Conservation (phyloP, 331 rosid species). For the Malus hybrid region DNA sequence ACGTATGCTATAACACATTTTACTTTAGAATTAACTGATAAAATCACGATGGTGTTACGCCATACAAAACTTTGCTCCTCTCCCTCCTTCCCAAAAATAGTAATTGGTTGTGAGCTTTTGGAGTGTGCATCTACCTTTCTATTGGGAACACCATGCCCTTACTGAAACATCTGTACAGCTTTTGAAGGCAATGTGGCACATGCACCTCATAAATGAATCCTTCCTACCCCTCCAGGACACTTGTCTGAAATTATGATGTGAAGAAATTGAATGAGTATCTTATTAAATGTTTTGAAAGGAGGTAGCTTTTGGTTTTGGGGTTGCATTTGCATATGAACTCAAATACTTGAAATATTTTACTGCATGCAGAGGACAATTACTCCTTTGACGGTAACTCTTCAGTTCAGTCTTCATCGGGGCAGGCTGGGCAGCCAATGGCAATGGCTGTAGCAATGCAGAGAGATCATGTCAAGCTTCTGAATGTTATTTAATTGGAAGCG, state of each 20-base stretch:
- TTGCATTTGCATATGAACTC: slow-evolving; percentile 11
- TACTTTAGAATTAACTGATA: no score
- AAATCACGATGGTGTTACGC: not conserved
- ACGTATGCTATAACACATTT: rapidly evolving
- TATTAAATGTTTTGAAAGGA: slow-evolving; percentile 27
- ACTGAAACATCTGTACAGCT: slow-evolving; percentile 18
- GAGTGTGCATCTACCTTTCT: not conserved
- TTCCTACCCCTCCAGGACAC: slow-evolving; percentile 14
- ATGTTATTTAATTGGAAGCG: not conserved
- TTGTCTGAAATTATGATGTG: slow-evolving; percentile 20
- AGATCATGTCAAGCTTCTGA: slow-evolving; percentile 6
- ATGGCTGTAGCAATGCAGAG: not conserved
- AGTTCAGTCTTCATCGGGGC: not conserved
- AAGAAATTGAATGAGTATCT: slow-evolving; percentile 27
- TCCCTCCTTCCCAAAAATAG: not conserved
- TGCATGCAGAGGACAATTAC: slow-evolving; percentile 20
- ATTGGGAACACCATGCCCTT: no score
- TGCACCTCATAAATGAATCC: slow-evolving; percentile 48
- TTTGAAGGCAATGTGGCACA: slow-evolving; percentile 41
- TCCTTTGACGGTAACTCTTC: slow-evolving; percentile 28
- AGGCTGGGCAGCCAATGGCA: not conserved
- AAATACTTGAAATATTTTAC: slow-evolving; percentile 4
- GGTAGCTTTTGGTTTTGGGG: slow-evolving; percentile 1
- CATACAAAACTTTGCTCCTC: not conserved
- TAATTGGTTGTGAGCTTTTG: slow-evolving; percentile 13